A percentile compares a stretch with the other conserved stretches of the same genome.
Evolutionary conservation across 108 stramenopile species (phyloP).

Genomic region (Pseudonitzschia pungens): DNA sequence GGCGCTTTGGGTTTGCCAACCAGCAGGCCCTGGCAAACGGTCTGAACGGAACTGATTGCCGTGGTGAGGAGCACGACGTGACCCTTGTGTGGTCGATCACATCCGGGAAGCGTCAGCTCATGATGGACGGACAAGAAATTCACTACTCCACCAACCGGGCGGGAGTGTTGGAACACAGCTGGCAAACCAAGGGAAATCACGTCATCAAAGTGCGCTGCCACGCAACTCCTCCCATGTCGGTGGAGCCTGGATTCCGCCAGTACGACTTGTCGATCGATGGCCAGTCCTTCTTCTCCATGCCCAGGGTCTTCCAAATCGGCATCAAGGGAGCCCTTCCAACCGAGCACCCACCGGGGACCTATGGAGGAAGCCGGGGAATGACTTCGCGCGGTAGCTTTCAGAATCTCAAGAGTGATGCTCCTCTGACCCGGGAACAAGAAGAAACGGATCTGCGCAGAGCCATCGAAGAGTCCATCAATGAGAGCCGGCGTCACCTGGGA

Average conservation of each 20-base stretch:
- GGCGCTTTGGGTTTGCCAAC: constrained; percentile 88
- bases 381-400: constrained; percentile 12
- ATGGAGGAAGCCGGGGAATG: constrained; percentile 24
- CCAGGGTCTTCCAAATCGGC: constrained; percentile 82
- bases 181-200: constrained; percentile 54
- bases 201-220: constrained; percentile 53
- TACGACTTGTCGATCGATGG: constrained; percentile 87
- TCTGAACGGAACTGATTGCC: constrained; percentile 77
- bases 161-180: constrained; percentile 50
- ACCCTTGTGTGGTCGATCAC: constrained; percentile 84
- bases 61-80: constrained; percentile 91
- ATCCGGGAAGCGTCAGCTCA: constrained; percentile 77
- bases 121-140: constrained; percentile 73
- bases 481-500: constrained; percentile 38
- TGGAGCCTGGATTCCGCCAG: constrained; percentile 67
- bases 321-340: constrained; percentile 35
- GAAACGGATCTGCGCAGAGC: constrained; percentile 82
- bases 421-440: constrained; percentile 79
- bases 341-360: constrained; percentile 49
- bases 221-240: constrained; percentile 60
- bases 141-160: constrained; percentile 63
- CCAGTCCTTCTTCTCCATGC: constrained; percentile 76
- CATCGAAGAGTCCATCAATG: constrained; percentile 71
- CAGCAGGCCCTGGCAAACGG: constrained; percentile 68
- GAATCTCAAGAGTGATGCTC: constrained; percentile 56